phyloP scores from a whole-genome alignment of 306 rosid genomes.

The Quercus mongolica region DNA sequence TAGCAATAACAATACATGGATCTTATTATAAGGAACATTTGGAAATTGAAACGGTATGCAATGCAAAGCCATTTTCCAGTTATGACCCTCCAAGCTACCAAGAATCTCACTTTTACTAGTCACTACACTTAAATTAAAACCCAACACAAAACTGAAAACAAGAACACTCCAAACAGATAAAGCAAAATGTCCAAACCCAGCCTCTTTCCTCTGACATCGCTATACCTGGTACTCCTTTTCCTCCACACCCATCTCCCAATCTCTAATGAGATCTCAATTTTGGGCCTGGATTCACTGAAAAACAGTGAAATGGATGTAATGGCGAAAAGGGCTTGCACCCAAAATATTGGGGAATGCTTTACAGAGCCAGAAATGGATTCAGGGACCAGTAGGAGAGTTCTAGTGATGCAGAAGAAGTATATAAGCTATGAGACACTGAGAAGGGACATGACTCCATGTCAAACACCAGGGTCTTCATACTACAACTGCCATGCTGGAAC shows the following conservation, averaged over 20 bases:
- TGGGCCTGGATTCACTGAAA: conserved; percentile 50
- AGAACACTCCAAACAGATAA: conserved; percentile 18
- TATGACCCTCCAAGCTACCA: conserved; percentile 41
- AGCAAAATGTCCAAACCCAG: conserved; percentile 45
- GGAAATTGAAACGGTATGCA: background rate
- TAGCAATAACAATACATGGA: conserved; percentile 12
- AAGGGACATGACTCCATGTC: conserved; percentile 85
- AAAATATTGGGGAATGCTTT: conserved; percentile 55
- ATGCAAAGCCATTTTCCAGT: conserved; percentile 10
- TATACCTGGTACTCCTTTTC: conserved; percentile 37
- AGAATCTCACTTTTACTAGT: conserved; percentile 24
- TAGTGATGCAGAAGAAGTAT: conserved; percentile 69
- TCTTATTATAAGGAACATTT: conserved; percentile 10
- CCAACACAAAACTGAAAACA: conserved; percentile 6
- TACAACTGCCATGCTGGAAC: conserved; percentile 67
- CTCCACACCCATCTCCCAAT: conserved; percentile 39
- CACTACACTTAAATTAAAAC: background rate
- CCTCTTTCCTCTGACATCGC: conserved; percentile 22
- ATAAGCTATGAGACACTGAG: conserved; percentile 87
- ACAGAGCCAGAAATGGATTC: conserved; percentile 59
- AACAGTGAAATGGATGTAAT: conserved; percentile 35
- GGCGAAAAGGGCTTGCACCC: conserved; percentile 48
- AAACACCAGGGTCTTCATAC: conserved; percentile 77
- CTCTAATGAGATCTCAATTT: conserved; percentile 41
- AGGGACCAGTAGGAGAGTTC: conserved; percentile 65